These are phyloP conservation scores for Casaregolazyma suthepensis DNA, from an alignment of 1,139 yeast genomes.

Conservation along the genomic window DNA sequence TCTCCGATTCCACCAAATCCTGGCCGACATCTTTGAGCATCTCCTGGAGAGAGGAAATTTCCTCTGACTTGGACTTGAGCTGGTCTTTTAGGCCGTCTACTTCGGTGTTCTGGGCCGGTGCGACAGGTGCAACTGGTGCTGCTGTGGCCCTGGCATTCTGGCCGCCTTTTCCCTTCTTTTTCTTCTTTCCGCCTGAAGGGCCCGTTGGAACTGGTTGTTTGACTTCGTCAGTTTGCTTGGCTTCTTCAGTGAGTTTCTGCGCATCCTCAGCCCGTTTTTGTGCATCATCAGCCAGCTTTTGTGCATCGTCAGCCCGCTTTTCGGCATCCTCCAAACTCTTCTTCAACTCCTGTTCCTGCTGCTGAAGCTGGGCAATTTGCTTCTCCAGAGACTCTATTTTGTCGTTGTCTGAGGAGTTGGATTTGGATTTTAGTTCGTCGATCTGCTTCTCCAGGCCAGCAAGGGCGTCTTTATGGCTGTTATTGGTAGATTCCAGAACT, in stretches of 20 bases:
- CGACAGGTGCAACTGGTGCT: background rate
- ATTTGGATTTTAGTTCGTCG: slow-evolving; percentile 17
- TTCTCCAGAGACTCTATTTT: background rate
- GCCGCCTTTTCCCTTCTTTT: slow-evolving; percentile 22
- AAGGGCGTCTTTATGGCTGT: slow-evolving; percentile 9
- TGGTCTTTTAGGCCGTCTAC: slow-evolving; percentile 3
- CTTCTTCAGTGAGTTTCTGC: background rate
- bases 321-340: slow-evolving; percentile 17
- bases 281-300: slow-evolving; percentile 11
- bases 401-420: slow-evolving; percentile 18
- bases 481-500: background rate
- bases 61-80: slow-evolving; percentile 4
- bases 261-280: slow-evolving; percentile 22
- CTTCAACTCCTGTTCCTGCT: slow-evolving; percentile 8
- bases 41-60: slow-evolving; percentile 3
- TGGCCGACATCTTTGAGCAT: slow-evolving; percentile 13
- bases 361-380: background rate
- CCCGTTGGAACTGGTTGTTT: slow-evolving; percentile 1
- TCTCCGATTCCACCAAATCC: slow-evolving; percentile 17
- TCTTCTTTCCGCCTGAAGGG: slow-evolving; percentile 18
- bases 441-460: slow-evolving; percentile 7
- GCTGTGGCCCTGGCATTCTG: slow-evolving; percentile 2
- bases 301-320: slow-evolving; percentile 19
- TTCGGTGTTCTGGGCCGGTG: slow-evolving; percentile 5
- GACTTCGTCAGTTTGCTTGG: background rate